Evolutionary conservation across 139 green algal species (phyloP), one percentile per base, ranked within the genome.

Genomic region (Ostreobium quekettii): DNA sequence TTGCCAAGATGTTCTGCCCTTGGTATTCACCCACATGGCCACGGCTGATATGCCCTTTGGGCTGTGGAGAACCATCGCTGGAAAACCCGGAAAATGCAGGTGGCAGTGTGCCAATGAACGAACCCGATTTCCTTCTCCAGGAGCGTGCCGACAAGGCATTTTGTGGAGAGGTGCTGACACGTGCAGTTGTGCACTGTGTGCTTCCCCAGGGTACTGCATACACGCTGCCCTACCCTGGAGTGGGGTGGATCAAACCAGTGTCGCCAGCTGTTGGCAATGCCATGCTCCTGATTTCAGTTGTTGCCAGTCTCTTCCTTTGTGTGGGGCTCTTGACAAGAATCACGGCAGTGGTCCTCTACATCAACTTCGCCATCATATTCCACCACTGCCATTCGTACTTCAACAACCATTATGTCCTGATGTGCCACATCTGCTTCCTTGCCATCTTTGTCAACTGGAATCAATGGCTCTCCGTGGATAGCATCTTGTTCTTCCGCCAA

Each of bases 391-490:
- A 66, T 11, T 47, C 22, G 32, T 47, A 47, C 28, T 42, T 32
- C 59, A 66, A 66, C 30, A 66, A 66, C 32, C 59, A 66, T 66
- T 66, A 66, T 42, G 30, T 66, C 32, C 26, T 66, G 59, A 66
- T 66, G 59, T 66, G 59, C 30, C 59, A 66, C 30, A 42, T 66
- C 32, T 48, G 47, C 19, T 66, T 66, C 59, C 32, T 66, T 6
- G 59, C 32, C 15, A 48, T 11, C 5, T 66, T 66, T 46, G 26
- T 66, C 5, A 66, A 66, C 59, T 66, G 59, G 59, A 19, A 19
- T 7, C n/a, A 26, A n/a, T 66, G 59, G 59, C 11, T 31, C 28
- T 66, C 59, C 29, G 15, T 66, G 8, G 59, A 66, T 66, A 22
- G 32, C 7, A 39, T 47, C 24, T 22, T 38, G 28, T 48, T n/a